Evolutionary conservation across 2,329 filamentous ascomycete species (phyloP).

Genomic region (Colletotrichum siamense): DNA sequence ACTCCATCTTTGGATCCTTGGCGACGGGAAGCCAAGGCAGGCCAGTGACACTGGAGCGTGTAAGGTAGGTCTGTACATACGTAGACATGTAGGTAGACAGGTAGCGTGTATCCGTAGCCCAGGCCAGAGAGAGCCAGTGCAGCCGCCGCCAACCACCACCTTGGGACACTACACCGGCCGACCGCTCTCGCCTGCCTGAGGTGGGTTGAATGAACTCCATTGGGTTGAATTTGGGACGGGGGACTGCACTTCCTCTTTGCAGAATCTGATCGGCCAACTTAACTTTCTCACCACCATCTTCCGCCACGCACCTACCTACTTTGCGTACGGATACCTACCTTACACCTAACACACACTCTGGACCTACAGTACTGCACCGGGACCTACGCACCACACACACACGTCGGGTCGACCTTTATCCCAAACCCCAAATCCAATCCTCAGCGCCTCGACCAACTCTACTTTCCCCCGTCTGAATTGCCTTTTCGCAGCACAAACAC

Average conservation of each 20-base stretch:
- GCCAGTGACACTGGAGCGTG: not conserved
- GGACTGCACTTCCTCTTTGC: constrained; percentile 3
- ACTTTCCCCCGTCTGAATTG: not conserved
- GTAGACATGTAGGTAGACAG: not conserved
- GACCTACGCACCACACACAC: not conserved
- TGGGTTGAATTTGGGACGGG: not conserved
- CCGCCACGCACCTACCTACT: not conserved
- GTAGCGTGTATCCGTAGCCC: not conserved
- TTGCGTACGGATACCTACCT: not conserved
- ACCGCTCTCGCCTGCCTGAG: not conserved
- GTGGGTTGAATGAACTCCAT: not conserved
- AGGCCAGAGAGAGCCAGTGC: not conserved
- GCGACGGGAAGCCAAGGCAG: not conserved
- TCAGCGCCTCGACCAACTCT: not conserved
- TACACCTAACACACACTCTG: not conserved
- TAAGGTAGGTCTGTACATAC: not conserved
- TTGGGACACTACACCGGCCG: constrained; percentile 1
- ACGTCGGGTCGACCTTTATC: not conserved
- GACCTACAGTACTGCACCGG: not conserved
- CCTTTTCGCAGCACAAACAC: not conserved
- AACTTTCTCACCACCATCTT: constrained; percentile 15
- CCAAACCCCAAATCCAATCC: not conserved
- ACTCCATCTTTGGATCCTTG: constrained; percentile 21
- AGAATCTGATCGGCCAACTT: constrained; percentile 12
- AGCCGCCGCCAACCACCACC: constrained; percentile 12